Evolutionary conservation across 139 green algal genomes (phyloP), one percentile per base, ranked within the genome.

Genomic region (Ettlia oleoabundans): DNA sequence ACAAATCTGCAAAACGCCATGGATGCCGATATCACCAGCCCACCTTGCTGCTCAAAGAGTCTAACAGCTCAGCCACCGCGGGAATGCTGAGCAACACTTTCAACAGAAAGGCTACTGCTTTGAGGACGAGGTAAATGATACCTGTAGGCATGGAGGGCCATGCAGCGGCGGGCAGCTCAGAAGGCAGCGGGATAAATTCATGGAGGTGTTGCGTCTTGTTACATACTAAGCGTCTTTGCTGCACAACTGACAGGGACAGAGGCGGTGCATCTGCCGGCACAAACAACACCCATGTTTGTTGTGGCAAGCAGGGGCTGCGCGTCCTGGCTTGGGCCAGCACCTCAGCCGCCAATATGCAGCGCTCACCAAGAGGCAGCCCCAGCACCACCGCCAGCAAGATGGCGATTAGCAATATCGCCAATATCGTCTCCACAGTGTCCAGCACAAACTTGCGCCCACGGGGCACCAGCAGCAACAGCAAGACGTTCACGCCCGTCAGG

Each of bases 291-390:
- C n/a, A n/a, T n/a, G n/a, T n/a, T n/a, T n/a, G n/a, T n/a, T n/a
- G n/a, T n/a, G n/a, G n/a, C n/a, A n/a, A n/a, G n/a, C n/a, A n/a
- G n/a, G n/a, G n/a, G n/a, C n/a, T n/a, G n/a, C n/a, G n/a, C n/a
- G n/a, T n/a, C n/a, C n/a, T n/a, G n/a, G n/a, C n/a, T n/a, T n/a
- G n/a, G n/a, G n/a, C n/a, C n/a, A n/a, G n/a, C n/a, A n/a, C n/a
- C n/a, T n/a, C n/a, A n/a, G n/a, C n/a, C n/a, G n/a, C n/a, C n/a
- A n/a, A n/a, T n/a, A n/a, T n/a, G n/a, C n/a, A n/a, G n/a, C n/a
- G n/a, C 81, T 61, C 69, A 90, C 87, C 87, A 10, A 90, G 68
- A n/a, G 87, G 87, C 66, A 91, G 62, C 19, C 87, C 85, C 24
- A 91, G 55, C 58, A 91, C 85, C 38, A 86, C 55, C 22, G 66